Base-by-base conservation (phyloP, 345 rosid genomes). In the Eucalyptus albens region DNA sequence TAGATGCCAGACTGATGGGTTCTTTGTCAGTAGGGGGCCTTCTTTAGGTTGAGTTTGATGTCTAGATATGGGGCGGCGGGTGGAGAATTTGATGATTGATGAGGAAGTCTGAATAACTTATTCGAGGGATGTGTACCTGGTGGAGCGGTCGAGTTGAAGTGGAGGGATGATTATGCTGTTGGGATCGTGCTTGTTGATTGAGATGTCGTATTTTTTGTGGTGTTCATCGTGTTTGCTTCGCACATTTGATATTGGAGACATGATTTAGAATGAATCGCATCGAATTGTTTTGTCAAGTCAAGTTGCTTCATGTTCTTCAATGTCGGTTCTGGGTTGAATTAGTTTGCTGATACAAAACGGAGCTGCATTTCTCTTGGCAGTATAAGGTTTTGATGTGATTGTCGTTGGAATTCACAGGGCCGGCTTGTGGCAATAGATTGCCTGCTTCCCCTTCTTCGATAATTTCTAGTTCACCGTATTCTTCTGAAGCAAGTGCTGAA, bases 401-500 rank as follows among this genome's bases (percentile, higher is more conserved):
- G 37, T 31, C 21, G 12, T 37, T 53, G 16, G 88, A 60, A 67
- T 88, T 83, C 21, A 45, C 65, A 91, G 92, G 90, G 40, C 59
- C 55, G 14, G 50, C 87, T 89, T 86, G 31, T 87, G 93, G 91
- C 88, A 89, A 87, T 91, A 37, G 55, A 86, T 90, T 86, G 87
- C n/a, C 31, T n/a, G 81, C 85, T 60, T 65, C 56, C 37, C 88
- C 27, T 21, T 49, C 59, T 91, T 88, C 89, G 15, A 89, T 93
- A 87, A 88, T 88, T 50, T 86, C 89, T 5, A 87, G 77, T 65
- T 92, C 92, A 56, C 87, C 87, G 14, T 94, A 92, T 92, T 93
- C 95, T 0, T 87, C 96, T 8, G 91, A 83, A 89, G 90, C 94
- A 2, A 88, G 44, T 89, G 88, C 55, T 6, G 92, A 13, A 42